These are phyloP conservation scores for Apiotrichum siamense DNA, from an alignment of 1,284 basidiomycete genomes.

Conservation along the genomic window DNA sequence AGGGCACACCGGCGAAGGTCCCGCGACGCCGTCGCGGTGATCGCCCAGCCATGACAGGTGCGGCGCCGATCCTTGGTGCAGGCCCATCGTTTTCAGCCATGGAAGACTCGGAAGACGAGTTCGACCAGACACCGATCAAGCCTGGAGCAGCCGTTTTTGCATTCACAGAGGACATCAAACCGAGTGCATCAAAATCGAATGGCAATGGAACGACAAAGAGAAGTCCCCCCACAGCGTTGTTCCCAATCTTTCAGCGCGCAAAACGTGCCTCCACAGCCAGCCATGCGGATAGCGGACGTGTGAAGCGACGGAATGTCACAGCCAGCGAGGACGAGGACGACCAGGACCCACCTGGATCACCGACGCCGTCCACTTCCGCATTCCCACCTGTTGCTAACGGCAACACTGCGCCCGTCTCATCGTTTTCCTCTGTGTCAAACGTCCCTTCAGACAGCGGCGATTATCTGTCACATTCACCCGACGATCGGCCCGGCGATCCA, in stretches of 20 bases:
- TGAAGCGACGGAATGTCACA: not conserved
- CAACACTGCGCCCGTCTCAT: not conserved
- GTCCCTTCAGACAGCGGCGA: not conserved
- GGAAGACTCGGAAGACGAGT: slow-evolving; percentile 10
- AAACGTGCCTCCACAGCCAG: not conserved
- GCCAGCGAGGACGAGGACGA: not conserved
- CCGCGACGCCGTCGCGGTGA: slow-evolving; percentile 3
- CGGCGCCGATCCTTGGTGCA: not conserved
- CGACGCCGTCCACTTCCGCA: too few relatives aligned
- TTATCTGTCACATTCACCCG: not conserved
- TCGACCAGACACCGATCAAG: slow-evolving; percentile 15
- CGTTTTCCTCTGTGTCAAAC: not conserved
- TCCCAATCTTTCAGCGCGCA: slow-evolving; percentile 12
- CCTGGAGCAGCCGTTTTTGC: slow-evolving; percentile 3
- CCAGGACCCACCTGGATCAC: not conserved
- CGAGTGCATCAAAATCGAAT: not conserved
- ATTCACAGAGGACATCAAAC: slow-evolving; percentile 2
- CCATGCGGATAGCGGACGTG: not conserved
- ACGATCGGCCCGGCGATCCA: not conserved
- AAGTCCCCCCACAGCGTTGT: too few relatives aligned
- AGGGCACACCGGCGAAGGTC: slow-evolving; percentile 31
- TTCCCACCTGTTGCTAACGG: not conserved
- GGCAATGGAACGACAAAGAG: slow-evolving; percentile 2
- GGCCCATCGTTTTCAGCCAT: not conserved
- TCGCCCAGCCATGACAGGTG: not conserved